Evolutionary conservation across 2,329 filamentous ascomycete genomes (phyloP).

Genomic region (Apiospora phragmitis): DNA sequence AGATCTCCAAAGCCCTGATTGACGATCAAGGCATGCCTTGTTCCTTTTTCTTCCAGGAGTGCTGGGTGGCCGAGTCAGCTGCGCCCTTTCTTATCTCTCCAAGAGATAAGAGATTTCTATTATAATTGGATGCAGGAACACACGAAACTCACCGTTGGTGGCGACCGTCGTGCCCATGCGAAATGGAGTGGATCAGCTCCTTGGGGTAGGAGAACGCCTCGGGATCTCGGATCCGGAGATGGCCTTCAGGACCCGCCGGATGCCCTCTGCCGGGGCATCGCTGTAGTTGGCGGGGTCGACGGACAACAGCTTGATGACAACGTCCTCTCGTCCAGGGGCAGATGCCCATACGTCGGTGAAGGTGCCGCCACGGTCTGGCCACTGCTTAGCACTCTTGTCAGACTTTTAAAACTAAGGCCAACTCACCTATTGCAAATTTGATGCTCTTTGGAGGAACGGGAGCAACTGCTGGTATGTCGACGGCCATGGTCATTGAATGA

Average conservation of each 20-base stretch:
- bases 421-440: background rate
- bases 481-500: background rate
- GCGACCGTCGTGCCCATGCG: conserved; percentile 18
- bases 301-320: conserved; percentile 14
- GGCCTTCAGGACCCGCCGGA: conserved; percentile 15
- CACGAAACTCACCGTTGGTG: conserved; percentile 12
- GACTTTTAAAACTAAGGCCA: background rate
- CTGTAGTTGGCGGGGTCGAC: conserved; percentile 15
- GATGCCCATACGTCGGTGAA: conserved; percentile 15
- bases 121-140: background rate
- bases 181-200: conserved; percentile 10
- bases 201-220: conserved; percentile 9
- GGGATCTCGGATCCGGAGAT: conserved; percentile 10
- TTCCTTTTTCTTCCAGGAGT: background rate
- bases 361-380: conserved; percentile 14
- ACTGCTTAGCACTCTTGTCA: background rate
- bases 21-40: conserved; percentile 44
- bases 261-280: conserved; percentile 15
- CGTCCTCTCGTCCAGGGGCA: conserved; percentile 12
- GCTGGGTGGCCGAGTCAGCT: background rate
- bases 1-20: conserved; percentile 70
- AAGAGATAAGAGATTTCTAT: no score
- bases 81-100: no score
- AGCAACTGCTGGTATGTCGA: background rate
- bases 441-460: background rate